phyloP scores from a whole-genome alignment of 2,329 filamentous ascomycete genomes.

The Zymoseptoria pseudotritici region DNA sequence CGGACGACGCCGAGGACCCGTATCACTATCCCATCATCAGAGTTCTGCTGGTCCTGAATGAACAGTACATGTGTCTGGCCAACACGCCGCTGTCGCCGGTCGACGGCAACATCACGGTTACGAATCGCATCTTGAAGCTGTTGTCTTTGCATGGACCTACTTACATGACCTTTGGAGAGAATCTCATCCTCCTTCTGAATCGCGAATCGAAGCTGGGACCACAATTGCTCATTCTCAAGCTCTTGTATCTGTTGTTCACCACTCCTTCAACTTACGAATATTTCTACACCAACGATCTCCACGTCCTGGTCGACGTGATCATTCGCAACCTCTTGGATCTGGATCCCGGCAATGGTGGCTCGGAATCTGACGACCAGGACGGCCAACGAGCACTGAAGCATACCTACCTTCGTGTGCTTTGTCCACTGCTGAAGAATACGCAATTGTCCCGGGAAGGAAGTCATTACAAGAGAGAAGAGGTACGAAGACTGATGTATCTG shows the following conservation, averaged over 20 bases:
- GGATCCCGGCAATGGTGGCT: conserved; percentile 61
- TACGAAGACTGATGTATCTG: conserved; percentile 66
- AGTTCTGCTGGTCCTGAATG: conserved; percentile 91
- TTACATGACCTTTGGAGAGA: conserved; percentile 95
- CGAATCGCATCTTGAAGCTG: conserved; percentile 89
- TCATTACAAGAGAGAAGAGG: conserved; percentile 85
- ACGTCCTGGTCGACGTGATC: conserved; percentile 89
- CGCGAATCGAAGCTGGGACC: conserved; percentile 87
- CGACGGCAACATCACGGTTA: conserved; percentile 47
- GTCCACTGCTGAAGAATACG: conserved; percentile 83
- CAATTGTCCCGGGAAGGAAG: conserved; percentile 72
- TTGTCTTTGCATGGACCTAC: conserved; percentile 70
- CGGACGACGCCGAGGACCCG: conserved; percentile 80
- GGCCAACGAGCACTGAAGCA: conserved; percentile 59
- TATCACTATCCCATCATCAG: conserved; percentile 95
- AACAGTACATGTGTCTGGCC: conserved; percentile 85
- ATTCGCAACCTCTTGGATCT: conserved; percentile 95
- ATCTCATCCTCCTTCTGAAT: conserved; percentile 90
- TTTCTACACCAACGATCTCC: conserved; percentile 96
- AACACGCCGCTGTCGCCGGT: conserved; percentile 45
- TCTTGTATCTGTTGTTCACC: conserved; percentile 91
- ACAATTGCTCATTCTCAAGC: conserved; percentile 91
- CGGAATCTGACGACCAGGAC: conserved; percentile 19
- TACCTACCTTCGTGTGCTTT: conserved; percentile 88
- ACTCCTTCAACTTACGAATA: conserved; percentile 90